These are phyloP conservation scores for Suillus hirtellus DNA, from an alignment of 768 basidiomycete genomes.

Conservation along the genomic window DNA sequence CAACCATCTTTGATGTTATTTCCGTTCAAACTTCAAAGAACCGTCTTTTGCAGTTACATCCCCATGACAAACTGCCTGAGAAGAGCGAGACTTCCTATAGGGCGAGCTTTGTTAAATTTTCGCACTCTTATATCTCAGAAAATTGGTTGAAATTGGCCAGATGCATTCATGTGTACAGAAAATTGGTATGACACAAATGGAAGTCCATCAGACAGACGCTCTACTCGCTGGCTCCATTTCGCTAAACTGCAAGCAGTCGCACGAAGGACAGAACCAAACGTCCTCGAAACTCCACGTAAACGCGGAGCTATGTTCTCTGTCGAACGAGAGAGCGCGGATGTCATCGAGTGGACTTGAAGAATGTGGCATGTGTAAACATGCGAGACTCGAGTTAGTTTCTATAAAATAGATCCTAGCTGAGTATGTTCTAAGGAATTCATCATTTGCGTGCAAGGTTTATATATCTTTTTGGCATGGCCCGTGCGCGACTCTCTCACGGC, in stretches of 20 bases:
- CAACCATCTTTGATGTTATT: background rate
- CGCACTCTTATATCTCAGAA: too few relatives aligned
- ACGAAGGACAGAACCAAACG: slow-evolving; percentile 31
- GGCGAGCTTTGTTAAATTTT: too few relatives aligned
- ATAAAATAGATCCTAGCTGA: slow-evolving; percentile 42
- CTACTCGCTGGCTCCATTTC: slow-evolving; percentile 37
- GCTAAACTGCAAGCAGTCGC: slow-evolving; percentile 25
- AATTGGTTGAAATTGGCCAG: too few relatives aligned
- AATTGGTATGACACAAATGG: background rate
- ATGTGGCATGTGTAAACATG: slow-evolving; percentile 46
- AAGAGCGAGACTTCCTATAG: too few relatives aligned
- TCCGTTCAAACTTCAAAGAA: too few relatives aligned
- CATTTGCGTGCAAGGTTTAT: slow-evolving; percentile 1
- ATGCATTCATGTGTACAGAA: too few relatives aligned
- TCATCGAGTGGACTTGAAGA: slow-evolving; percentile 43
- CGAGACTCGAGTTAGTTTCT: slow-evolving; percentile 47
- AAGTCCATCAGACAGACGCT: slow-evolving; percentile 45
- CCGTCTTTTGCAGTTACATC: too few relatives aligned
- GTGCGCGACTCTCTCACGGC: slow-evolving; percentile 22
- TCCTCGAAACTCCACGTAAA: slow-evolving; percentile 34
- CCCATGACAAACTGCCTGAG: too few relatives aligned
- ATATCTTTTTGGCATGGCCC: slow-evolving; percentile 32
- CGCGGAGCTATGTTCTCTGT: slow-evolving; percentile 40
- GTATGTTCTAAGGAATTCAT: slow-evolving; percentile 42
- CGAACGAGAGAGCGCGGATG: slow-evolving; percentile 36